Evolutionary conservation across 148 eudicot genomes (phyloP).

Genomic region (Vaccinium corymbosum): DNA sequence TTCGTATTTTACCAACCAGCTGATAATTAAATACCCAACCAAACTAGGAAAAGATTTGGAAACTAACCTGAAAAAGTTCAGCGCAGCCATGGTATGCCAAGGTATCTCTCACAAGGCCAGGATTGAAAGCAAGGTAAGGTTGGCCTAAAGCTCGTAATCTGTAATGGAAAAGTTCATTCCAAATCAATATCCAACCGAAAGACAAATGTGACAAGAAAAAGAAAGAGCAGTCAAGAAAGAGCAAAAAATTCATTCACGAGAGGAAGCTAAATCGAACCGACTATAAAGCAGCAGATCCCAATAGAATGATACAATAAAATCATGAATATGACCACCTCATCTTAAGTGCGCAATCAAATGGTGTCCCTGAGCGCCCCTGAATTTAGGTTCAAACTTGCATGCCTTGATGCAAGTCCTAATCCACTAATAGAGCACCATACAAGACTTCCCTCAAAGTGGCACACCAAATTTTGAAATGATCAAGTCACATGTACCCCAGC

Average conservation of each 20-base stretch:
- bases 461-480: neutral
- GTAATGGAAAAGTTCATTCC: slow-evolving; percentile 15
- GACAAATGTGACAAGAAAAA: neutral
- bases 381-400: slow-evolving; percentile 1
- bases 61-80: slow-evolving; percentile 88
- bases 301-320: neutral
- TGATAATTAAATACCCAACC: neutral
- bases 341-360: neutral
- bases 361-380: neutral
- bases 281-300: neutral
- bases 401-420: neutral
- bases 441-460: neutral
- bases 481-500: neutral
- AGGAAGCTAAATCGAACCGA: neutral
- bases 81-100: slow-evolving; percentile 96
- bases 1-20: slow-evolving; percentile 2
- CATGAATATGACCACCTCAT: neutral
- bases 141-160: slow-evolving; percentile 83
- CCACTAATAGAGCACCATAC: neutral
- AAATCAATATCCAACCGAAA: neutral
- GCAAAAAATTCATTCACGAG: neutral
- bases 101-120: slow-evolving; percentile 83
- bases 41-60: slow-evolving; percentile 1
- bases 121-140: slow-evolving; percentile 88
- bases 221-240: neutral